Percentiles rank a stretch among this genome's conserved stretches.
These are phyloP conservation scores for Ophiostoma sp. DNA, from an alignment of 2,329 filamentous ascomycete species.

Conservation along the genomic window DNA sequence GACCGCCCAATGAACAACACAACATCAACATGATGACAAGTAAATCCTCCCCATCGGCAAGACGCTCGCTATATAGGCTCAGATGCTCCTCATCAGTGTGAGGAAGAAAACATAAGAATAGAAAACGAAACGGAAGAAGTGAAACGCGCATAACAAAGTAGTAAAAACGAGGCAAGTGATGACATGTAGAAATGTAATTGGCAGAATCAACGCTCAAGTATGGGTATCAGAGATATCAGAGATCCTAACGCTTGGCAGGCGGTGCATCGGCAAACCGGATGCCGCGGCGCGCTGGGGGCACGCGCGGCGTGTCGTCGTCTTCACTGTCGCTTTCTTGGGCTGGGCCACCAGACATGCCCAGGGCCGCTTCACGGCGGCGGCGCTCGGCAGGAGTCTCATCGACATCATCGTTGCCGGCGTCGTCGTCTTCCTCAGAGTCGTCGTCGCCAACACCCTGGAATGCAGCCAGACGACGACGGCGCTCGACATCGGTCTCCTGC, in stretches of 20 bases:
- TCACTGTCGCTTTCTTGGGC: slow-evolving; percentile 46
- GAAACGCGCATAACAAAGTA: neutral
- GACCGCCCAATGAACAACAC: neutral
- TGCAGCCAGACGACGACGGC: slow-evolving; percentile 56
- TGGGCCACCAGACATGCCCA: slow-evolving; percentile 47
- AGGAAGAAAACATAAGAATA: neutral
- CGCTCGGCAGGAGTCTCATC: slow-evolving; percentile 69
- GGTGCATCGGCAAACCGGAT: slow-evolving; percentile 56
- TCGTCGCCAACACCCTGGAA: slow-evolving; percentile 41
- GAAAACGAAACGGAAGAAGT: neutral
- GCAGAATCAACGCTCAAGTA: neutral
- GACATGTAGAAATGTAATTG: neutral
- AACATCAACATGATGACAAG: neutral
- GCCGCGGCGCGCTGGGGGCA: slow-evolving; percentile 48
- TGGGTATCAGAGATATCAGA: neutral
- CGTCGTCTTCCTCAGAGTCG: slow-evolving; percentile 28
- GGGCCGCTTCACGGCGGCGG: slow-evolving; percentile 65
- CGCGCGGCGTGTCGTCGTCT: slow-evolving; percentile 52
- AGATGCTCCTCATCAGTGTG: neutral
- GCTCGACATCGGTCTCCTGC: slow-evolving; percentile 63
- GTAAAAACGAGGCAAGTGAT: neutral
- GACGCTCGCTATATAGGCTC: neutral
- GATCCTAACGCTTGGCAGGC: slow-evolving; percentile 12
- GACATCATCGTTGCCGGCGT: neutral
- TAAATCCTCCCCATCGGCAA: neutral